Percentiles rank a stretch among this genome's conserved stretches.
phyloP scores from a whole-genome alignment of 805 yeast genomes.

The Pichia insulana region DNA sequence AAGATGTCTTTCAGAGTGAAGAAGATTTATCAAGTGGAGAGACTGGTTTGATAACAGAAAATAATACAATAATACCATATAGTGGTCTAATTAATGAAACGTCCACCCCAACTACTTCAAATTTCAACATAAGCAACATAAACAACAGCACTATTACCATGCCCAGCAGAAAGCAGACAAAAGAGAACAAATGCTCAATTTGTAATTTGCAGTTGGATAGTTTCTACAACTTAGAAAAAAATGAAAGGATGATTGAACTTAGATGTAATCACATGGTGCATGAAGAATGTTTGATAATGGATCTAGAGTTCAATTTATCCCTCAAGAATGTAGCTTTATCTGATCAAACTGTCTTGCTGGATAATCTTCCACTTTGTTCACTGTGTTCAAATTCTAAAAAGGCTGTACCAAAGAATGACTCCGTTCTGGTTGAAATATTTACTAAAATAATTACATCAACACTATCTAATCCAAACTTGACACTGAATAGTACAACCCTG shows the following conservation, averaged over 20 bases:
- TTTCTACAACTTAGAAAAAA: constrained; percentile 33
- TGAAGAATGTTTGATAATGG: constrained; percentile 45
- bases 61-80: too few species aligned
- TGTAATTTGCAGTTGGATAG: constrained; percentile 45
- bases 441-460: constrained; percentile 8
- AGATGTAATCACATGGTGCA: constrained; percentile 50
- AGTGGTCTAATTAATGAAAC: background rate
- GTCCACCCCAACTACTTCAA: background rate
- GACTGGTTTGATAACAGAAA: too few species aligned
- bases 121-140: background rate
- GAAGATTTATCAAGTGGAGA: too few species aligned
- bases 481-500: background rate
- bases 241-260: constrained; percentile 36
- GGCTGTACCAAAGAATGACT: constrained; percentile 19
- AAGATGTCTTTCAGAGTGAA: too few species aligned
- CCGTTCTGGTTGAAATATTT: constrained; percentile 15
- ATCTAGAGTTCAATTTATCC: constrained; percentile 23
- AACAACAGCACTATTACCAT: too few species aligned
- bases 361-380: constrained; percentile 22
- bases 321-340: background rate
- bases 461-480: background rate
- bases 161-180: background rate
- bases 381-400: constrained; percentile 14
- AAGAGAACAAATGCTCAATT: constrained; percentile 22
- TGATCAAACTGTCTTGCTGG: constrained; percentile 4